Base-by-base conservation (phyloP, 2,329 filamentous ascomycete genomes). In the Aspergillus unguis region DNA sequence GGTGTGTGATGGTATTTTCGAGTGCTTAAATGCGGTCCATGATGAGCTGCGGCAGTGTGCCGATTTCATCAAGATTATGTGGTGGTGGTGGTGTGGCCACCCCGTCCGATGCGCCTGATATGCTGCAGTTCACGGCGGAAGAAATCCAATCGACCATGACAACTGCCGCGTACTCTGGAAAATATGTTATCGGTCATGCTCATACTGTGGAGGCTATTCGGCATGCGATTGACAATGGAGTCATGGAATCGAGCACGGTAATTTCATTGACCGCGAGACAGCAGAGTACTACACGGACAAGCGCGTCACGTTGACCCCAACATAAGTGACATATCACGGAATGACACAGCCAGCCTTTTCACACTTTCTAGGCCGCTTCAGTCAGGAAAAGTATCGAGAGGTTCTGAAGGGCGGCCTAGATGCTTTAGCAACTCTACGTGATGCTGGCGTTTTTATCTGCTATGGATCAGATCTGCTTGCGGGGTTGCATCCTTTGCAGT, bases 11-110 rank as follows among this genome's bases (percentile, higher is more conserved):
- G 80, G 81, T 2, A 79, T 82, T 1, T 71, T 79, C 0, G 77
- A 80, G 41, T 84, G 81, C 56, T 69, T 81, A 33, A 73, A 74
- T 23, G 76, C 70, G 6, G 75, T 77, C 0, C 72, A 82, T 2
- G 80, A 83, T 45, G 77, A 84, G 62, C 63, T 85, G 0, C 72
- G 82, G 2, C 72, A 68, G 8, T 82, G 82, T 2, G 78, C 80
- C 0, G 80, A 85, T 59, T 84, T 85, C 58, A 76, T 85, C 65
- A 85, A 85, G 65, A 80, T 85, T 56, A 84, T 84, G 80, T 72
- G 72, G n/a, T 1, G 76, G 76, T 4, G 82, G 83, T 2, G 82
- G 83, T 8, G 80, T 85, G 2, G 75, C 78, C 0, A 79, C 74
- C 9, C 80, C 80, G 0, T 82, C 80, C 0, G 82, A 85, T 60